Percentiles rank a stretch among this genome's conserved stretches.
phyloP scores from a whole-genome alignment of 2,329 filamentous ascomycete species.

The Cryphonectria radicalis region DNA sequence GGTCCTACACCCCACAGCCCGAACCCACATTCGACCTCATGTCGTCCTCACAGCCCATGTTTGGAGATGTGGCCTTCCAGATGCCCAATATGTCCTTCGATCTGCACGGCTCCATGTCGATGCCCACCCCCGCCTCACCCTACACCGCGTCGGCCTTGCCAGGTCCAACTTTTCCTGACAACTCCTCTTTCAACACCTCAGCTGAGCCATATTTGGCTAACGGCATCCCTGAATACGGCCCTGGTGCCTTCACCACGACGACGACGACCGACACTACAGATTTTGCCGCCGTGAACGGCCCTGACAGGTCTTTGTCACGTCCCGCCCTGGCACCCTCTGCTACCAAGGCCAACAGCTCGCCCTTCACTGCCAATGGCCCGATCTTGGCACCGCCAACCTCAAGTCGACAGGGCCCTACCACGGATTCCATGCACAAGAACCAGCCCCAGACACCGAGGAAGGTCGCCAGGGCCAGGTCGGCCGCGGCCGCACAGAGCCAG shows the following conservation, averaged over 20 bases:
- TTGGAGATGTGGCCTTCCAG: slow-evolving; percentile 26
- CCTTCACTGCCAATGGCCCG: slow-evolving; percentile 26
- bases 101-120: slow-evolving; percentile 20
- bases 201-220: slow-evolving; percentile 21
- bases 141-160: slow-evolving; percentile 15
- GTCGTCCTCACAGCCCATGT: slow-evolving; percentile 27
- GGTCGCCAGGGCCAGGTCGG: slow-evolving; percentile 24
- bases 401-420: slow-evolving; percentile 17
- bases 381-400: slow-evolving; percentile 24
- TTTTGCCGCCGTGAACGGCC: slow-evolving; percentile 17
- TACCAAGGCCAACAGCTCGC: slow-evolving; percentile 21
- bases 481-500: slow-evolving; percentile 20
- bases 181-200: slow-evolving; percentile 19
- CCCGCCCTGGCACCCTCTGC: slow-evolving; percentile 21
- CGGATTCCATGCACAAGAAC: slow-evolving; percentile 29
- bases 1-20: slow-evolving; percentile 26
- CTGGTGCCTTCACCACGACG: slow-evolving; percentile 13
- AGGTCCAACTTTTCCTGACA: slow-evolving; percentile 18
- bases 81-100: slow-evolving; percentile 25
- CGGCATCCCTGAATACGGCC: slow-evolving; percentile 19
- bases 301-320: slow-evolving; percentile 26
- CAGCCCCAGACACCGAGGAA: slow-evolving; percentile 28
- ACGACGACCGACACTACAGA: slow-evolving; percentile 14
- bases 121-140: slow-evolving; percentile 18
- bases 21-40: slow-evolving; percentile 30